phyloP scores from a whole-genome alignment of 805 yeast genomes.

The Saturnispora zaruensis region DNA sequence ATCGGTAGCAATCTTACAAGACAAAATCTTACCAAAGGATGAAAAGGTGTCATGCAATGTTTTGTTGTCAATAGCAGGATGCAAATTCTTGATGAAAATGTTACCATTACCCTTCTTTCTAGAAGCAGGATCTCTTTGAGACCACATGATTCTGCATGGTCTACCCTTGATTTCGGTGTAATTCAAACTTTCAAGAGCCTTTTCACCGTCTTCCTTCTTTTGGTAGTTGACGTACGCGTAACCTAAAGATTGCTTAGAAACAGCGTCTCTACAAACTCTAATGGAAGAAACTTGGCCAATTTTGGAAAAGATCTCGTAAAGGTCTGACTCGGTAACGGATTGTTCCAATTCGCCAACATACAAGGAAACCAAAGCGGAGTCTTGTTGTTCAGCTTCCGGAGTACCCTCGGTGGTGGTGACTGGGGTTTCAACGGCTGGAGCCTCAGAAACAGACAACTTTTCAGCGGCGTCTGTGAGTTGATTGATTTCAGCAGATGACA shows the following conservation, averaged over 20 bases:
- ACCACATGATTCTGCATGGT: conserved; percentile 99
- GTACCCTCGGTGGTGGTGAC: conserved; percentile 28
- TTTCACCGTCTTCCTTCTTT: conserved; percentile 81
- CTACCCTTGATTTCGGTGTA: conserved; percentile 89
- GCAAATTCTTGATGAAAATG: conserved; percentile 96
- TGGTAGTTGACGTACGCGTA: conserved; percentile 97
- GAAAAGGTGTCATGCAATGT: conserved; percentile 97
- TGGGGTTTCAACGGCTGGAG: conserved; percentile 25
- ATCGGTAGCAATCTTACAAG: conserved; percentile 96
- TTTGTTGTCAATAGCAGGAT: conserved; percentile 97
- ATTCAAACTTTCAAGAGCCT: conserved; percentile 92
- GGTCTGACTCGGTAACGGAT: conserved; percentile 84
- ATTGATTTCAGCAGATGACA: conserved; percentile 30
- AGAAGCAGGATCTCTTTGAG: conserved; percentile 95
- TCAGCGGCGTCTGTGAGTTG: conserved; percentile 29
- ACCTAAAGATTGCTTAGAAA: conserved; percentile 93
- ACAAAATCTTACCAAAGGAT: conserved; percentile 90
- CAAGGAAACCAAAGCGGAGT: conserved; percentile 69
- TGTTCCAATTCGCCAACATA: conserved; percentile 97
- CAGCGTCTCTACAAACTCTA: conserved; percentile 98
- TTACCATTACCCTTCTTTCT: conserved; percentile 95
- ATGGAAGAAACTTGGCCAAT: conserved; percentile 93
- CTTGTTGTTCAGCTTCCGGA: conserved; percentile 31
- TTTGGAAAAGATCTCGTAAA: conserved; percentile 90
- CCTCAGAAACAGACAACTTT: conserved; percentile 28